Conservation (phyloP, 2,329 filamentous ascomycete genomes). For the Amesomyces nigricolor region DNA sequence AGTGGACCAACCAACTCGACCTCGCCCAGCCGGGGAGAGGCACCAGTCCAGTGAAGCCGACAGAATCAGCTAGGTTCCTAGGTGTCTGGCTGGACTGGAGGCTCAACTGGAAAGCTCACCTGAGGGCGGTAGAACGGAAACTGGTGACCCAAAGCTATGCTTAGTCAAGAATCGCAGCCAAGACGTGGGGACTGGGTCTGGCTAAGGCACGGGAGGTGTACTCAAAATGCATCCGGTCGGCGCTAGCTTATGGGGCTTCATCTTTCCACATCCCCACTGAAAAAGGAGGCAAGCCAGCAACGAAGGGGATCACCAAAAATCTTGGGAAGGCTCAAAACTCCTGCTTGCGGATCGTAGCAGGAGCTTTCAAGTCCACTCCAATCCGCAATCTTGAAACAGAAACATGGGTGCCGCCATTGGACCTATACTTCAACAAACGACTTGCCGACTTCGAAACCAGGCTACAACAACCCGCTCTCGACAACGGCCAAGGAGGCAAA, state of each 20-base stretch:
- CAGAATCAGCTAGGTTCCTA: not conserved
- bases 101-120: not conserved
- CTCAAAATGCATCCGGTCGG: not conserved
- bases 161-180: not conserved
- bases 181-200: not conserved
- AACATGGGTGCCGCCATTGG: not conserved
- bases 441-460: conserved; percentile 5
- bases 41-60: not conserved
- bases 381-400: conserved; percentile 3
- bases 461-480: not conserved
- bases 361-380: not conserved
- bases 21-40: not conserved
- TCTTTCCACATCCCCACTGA: not conserved
- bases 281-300: not conserved
- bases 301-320: not conserved
- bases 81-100: not conserved
- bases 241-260: not conserved
- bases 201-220: not conserved
- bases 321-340: conserved; percentile 3
- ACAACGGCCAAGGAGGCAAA: not conserved
- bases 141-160: not conserved
- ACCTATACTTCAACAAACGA: conserved; percentile 10
- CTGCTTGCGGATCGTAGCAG: not conserved
- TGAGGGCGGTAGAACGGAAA: not conserved
- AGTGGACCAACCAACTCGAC: not conserved